Evolutionary conservation across 345 rosid species (phyloP).

Genomic region (Populus pruinosa): DNA sequence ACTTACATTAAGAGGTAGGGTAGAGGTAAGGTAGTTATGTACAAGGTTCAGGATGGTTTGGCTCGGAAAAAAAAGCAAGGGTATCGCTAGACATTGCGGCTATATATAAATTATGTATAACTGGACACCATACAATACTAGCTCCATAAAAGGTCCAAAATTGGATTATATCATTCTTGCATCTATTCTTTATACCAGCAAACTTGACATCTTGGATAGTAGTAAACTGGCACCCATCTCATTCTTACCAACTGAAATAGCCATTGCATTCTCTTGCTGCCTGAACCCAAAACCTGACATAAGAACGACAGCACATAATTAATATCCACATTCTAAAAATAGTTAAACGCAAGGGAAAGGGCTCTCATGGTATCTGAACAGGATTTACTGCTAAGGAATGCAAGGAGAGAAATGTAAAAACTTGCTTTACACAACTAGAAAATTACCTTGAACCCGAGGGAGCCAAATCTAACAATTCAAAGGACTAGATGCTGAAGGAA

Average conservation of each 20-base stretch:
- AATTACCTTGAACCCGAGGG: slow-evolving; percentile 7
- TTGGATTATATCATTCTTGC: slow-evolving; percentile 22
- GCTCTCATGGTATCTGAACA: neutral
- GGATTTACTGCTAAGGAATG: neutral
- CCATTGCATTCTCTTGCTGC: neutral
- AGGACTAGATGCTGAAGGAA: neutral
- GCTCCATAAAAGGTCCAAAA: slow-evolving; percentile 22
- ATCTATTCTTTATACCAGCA: slow-evolving; percentile 12
- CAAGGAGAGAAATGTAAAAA: neutral
- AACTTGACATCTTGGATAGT: neutral
- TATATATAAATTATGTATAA: slow-evolving; percentile 15
- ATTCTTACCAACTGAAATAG: slow-evolving; percentile 8
- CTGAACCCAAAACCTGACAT: slow-evolving; percentile 1
- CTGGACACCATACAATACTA: slow-evolving; percentile 21
- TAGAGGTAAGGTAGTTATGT: slow-evolving; percentile 7
- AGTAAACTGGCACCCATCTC: neutral
- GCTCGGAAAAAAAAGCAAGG: neutral
- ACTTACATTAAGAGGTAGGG: slow-evolving; percentile 5
- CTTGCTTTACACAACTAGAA: neutral
- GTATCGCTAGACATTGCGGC: neutral
- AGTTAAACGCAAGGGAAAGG: neutral
- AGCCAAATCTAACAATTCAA: slow-evolving; percentile 6
- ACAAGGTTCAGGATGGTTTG: slow-evolving; percentile 12
- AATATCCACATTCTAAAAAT: neutral
- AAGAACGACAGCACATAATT: neutral